These are phyloP conservation scores for Tremellales sp. DNA, from an alignment of 1,284 basidiomycete species.

Conservation along the genomic window DNA sequence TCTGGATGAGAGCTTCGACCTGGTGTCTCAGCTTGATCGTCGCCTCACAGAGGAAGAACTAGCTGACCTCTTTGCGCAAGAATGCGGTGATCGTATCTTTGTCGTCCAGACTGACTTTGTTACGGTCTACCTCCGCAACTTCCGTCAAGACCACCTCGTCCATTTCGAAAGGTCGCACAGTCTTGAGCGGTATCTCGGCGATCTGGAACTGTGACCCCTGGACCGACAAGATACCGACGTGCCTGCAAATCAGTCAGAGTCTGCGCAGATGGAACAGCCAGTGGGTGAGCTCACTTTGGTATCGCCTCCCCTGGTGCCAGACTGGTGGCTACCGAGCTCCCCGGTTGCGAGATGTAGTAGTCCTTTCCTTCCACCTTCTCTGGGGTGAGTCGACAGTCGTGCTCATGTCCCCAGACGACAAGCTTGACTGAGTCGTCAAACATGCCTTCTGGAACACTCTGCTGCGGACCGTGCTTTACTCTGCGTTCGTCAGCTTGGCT, in stretches of 20 bases:
- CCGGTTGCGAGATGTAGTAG: constrained; percentile 92
- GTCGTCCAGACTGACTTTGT: constrained; percentile 66
- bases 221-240: constrained; percentile 80
- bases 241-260: constrained; percentile 53
- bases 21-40: constrained; percentile 33
- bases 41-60: constrained; percentile 31
- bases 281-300: constrained; percentile 63
- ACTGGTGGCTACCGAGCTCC: constrained; percentile 90
- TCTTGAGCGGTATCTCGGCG: constrained; percentile 78
- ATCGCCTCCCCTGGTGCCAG: constrained; percentile 84
- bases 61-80: constrained; percentile 63
- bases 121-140: constrained; percentile 63
- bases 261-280: background rate
- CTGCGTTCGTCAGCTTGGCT: constrained; percentile 51
- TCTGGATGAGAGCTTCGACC: constrained; percentile 74
- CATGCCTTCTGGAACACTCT: constrained; percentile 90
- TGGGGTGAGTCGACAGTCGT: constrained; percentile 89
- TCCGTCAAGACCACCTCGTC: constrained; percentile 74
- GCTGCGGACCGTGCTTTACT: constrained; percentile 87
- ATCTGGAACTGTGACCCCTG: constrained; percentile 82
- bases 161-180: constrained; percentile 92
- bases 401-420: constrained; percentile 98
- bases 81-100: constrained; percentile 76
- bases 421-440: constrained; percentile 93
- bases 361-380: constrained; percentile 85